These are phyloP conservation scores for Syncephalastrum sp. DNA, from an alignment of 371 early-diverging fungal species.

Conservation along the genomic window DNA sequence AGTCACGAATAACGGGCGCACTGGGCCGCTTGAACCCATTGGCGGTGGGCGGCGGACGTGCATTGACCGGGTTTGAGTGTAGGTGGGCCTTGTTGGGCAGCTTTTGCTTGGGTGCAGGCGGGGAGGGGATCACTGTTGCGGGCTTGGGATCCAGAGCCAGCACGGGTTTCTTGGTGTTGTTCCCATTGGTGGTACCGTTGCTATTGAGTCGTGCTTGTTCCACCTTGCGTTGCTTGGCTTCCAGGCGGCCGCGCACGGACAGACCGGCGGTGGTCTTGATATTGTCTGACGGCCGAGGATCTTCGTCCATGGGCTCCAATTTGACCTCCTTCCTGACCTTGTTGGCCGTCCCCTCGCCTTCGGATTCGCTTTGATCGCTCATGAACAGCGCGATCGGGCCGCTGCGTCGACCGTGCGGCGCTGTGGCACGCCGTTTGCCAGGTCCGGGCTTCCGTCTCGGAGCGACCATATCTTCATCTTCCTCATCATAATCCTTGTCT, in stretches of 20 bases:
- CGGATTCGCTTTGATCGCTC: slow-evolving; percentile 20
- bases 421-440: slow-evolving; percentile 10
- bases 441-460: slow-evolving; percentile 1
- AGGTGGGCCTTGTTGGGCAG: slow-evolving; percentile 23
- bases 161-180: neutral
- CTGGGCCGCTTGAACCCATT: neutral
- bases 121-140: neutral
- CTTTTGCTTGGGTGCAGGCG: slow-evolving; percentile 19
- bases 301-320: neutral
- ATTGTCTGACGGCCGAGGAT: neutral
- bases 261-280: neutral
- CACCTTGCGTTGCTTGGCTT: slow-evolving; percentile 15
- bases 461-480: slow-evolving; percentile 13
- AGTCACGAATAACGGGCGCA: slow-evolving; percentile 5
- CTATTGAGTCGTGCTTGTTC: slow-evolving; percentile 5
- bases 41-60: neutral
- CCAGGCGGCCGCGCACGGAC: slow-evolving; percentile 9
- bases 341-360: slow-evolving; percentile 13
- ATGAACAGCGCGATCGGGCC: slow-evolving; percentile 14
- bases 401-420: slow-evolving; percentile 8
- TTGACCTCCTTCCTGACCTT: neutral
- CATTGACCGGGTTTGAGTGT: slow-evolving; percentile 4
- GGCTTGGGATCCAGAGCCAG: slow-evolving; percentile 5
- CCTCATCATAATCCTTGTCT: slow-evolving; percentile 7
- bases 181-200: neutral